phyloP scores from a whole-genome alignment of 306 rosid species.

The Mimosa bimucronata region DNA sequence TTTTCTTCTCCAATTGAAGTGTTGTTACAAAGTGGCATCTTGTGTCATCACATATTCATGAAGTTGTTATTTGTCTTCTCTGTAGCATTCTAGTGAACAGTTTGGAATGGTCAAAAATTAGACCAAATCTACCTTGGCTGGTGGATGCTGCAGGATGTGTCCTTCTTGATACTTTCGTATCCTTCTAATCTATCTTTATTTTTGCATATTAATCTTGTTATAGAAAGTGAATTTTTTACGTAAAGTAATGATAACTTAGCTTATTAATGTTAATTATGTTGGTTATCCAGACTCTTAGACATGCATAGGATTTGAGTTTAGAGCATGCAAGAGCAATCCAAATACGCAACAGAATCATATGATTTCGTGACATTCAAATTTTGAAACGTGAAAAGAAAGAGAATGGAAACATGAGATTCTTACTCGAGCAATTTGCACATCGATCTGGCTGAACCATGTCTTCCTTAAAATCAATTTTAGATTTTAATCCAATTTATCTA shows the following conservation, averaged over 20 bases:
- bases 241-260: slow-evolving; percentile 25
- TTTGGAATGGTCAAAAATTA: slow-evolving; percentile 66
- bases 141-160: slow-evolving; percentile 90
- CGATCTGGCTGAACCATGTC: slow-evolving; percentile 30
- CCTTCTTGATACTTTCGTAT: slow-evolving; percentile 78
- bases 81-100: slow-evolving; percentile 76
- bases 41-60: slow-evolving; percentile 10
- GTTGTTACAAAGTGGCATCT: slow-evolving; percentile 22
- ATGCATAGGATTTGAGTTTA: slow-evolving; percentile 19
- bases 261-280: slow-evolving; percentile 1
- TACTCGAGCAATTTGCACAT: slow-evolving; percentile 22
- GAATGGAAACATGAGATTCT: slow-evolving; percentile 24
- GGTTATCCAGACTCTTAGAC: slow-evolving; percentile 13
- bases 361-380: slow-evolving; percentile 1
- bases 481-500: slow-evolving; percentile 72
- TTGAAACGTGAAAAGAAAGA: not conserved
- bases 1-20: slow-evolving; percentile 22
- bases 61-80: slow-evolving; percentile 22
- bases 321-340: slow-evolving; percentile 20
- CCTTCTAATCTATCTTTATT: slow-evolving; percentile 48
- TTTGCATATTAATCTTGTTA: slow-evolving; percentile 27
- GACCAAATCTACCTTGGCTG: slow-evolving; percentile 88
- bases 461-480: slow-evolving; percentile 51
- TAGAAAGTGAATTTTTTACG: slow-evolving; percentile 29
- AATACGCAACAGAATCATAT: not conserved